These are phyloP conservation scores for Mycosphaerella sp. DNA, from an alignment of 2,329 filamentous ascomycete genomes.

Conservation along the genomic window DNA sequence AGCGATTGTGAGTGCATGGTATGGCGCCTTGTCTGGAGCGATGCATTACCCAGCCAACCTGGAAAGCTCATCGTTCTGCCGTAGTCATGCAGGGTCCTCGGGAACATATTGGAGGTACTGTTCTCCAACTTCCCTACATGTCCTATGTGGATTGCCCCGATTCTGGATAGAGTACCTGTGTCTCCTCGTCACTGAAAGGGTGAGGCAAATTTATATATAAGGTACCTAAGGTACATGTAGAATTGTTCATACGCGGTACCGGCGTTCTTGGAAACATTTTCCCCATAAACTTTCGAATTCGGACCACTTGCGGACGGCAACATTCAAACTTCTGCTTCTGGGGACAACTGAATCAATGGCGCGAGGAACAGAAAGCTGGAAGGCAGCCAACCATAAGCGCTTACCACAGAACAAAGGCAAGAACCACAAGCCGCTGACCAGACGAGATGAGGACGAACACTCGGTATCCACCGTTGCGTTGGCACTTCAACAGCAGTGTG, in stretches of 20 bases:
- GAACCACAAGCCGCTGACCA: not conserved
- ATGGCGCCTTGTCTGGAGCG: constrained; percentile 49
- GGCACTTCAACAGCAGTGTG: constrained; percentile 59
- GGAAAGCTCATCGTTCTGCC: constrained; percentile 46
- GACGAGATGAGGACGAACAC: not conserved
- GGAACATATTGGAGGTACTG: constrained; percentile 25
- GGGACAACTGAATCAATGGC: constrained; percentile 10
- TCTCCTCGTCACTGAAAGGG: not conserved
- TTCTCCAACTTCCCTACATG: too few relatives aligned
- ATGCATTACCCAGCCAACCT: constrained; percentile 47
- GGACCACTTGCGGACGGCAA: not conserved
- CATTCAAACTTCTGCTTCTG: not conserved
- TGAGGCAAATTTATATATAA: too few relatives aligned
- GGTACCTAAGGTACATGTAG: too few relatives aligned
- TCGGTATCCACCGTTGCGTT: constrained; percentile 10
- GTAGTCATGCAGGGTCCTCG: constrained; percentile 45
- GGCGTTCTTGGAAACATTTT: not conserved
- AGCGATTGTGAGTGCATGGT: constrained; percentile 51
- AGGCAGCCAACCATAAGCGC: constrained; percentile 5
- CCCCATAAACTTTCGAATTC: not conserved
- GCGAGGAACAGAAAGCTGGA: constrained; percentile 17
- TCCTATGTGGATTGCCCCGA: too few relatives aligned
- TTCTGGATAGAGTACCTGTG: not conserved
- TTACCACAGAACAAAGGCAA: constrained; percentile 4
- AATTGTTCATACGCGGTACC: too few relatives aligned